A percentile compares a stretch with the other conserved stretches of the same genome.
These are phyloP conservation scores for Saccharata proteae DNA, from an alignment of 2,329 filamentous ascomycete species.

Conservation along the genomic window DNA sequence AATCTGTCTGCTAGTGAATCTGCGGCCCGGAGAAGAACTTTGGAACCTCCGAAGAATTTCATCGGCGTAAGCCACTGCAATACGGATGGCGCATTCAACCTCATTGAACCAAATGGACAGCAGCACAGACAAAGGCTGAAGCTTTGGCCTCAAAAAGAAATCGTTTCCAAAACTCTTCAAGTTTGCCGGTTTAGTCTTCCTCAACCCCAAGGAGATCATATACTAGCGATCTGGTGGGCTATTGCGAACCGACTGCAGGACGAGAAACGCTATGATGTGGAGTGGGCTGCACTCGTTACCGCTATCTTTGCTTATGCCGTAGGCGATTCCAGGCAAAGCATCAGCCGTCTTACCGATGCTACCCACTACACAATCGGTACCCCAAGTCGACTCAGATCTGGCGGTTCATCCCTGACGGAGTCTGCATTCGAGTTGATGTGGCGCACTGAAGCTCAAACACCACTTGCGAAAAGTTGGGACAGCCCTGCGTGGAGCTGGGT, in stretches of 20 bases:
- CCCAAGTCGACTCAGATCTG: constrained; percentile 3
- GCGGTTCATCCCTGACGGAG: not conserved
- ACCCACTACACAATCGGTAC: constrained; percentile 4
- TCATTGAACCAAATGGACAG: constrained; percentile 20
- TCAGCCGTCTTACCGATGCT: constrained; percentile 16
- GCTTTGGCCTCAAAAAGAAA: constrained; percentile 17
- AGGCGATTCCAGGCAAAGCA: too few relatives aligned
- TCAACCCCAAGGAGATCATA: constrained; percentile 22
- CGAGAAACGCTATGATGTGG: constrained; percentile 13
- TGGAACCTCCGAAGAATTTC: constrained; percentile 3
- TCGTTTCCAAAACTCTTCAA: constrained; percentile 20
- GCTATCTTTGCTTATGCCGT: constrained; percentile 28
- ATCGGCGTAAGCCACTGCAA: constrained; percentile 1
- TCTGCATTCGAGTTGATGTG: constrained; percentile 16
- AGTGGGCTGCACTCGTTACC: constrained; percentile 29
- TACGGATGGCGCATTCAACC: constrained; percentile 10
- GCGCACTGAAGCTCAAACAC: constrained; percentile 15
- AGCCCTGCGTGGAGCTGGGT: constrained; percentile 23
- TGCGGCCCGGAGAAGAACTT: too few relatives aligned
- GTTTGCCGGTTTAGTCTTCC: constrained; percentile 22
- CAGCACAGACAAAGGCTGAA: constrained; percentile 21
- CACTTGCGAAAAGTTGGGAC: constrained; percentile 20
- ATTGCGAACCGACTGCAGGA: constrained; percentile 16
- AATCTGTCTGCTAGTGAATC: too few relatives aligned
- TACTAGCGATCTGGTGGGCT: constrained; percentile 27